Evolutionary conservation across 441 rosid genomes (phyloP), one percentile per base, ranked within the genome.

Genomic region (Populus hybrid): DNA sequence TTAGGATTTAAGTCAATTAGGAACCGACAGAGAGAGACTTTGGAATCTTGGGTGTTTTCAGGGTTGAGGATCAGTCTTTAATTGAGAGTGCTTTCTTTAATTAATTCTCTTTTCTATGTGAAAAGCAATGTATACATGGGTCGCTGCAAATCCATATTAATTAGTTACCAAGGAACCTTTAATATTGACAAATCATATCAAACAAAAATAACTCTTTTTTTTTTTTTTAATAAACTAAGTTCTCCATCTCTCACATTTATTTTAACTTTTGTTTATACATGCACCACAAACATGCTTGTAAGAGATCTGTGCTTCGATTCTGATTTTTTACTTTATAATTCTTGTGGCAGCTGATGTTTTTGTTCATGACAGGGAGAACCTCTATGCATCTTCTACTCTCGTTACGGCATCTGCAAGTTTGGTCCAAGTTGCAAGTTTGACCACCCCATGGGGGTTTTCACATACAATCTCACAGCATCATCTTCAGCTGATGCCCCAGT

Each of bases 351-450:
- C 80, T 87, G 9, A 34, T 83, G 6, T 57, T 53, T 40, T 59
- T 34, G 77, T 34, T 74, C 79, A 78, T 76, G 71, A 81, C 90
- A 97, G 99, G 99, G 97, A 80, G 99, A 94, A 78, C 95, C 98
- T 11, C 46, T 92, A 79, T 97, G 99, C 88, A 91, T 89, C 84
- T 97, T 97, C 86, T 97, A 94, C 81, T 90, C 93, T 68, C 97
- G 97, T 42, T 93, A 97, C 77, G 99, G 99, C 69, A 94, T 93
- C 75, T 97, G 99, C 97, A 97, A 97, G 85, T 97, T 97, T 87
- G 99, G 99, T 76, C 97, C 99, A 71, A 97, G 99, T 84, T 97
- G 99, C 92, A 97, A 94, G 89, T 97, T 94, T 83, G 90, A 97
- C 86, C 99, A 97, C 75, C 99, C 99, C 67, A 94, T 97, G 97